These are phyloP conservation scores for Colletotrichum sp. DNA, from an alignment of 2,329 filamentous ascomycete species.

Conservation along the genomic window DNA sequence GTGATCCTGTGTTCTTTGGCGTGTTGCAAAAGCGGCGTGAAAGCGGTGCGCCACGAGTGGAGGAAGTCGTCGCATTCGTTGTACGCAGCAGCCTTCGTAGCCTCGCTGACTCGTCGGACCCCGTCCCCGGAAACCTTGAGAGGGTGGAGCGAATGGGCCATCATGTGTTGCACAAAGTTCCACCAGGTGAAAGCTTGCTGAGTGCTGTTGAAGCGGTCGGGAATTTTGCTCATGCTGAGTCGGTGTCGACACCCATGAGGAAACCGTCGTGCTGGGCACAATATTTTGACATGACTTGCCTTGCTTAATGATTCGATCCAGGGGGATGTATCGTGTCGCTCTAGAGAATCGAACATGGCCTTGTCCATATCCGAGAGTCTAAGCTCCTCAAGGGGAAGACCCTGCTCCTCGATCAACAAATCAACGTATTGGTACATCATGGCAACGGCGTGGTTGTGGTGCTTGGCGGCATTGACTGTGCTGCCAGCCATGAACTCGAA, in stretches of 20 bases:
- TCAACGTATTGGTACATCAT: slow-evolving; percentile 12
- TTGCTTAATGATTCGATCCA: neutral
- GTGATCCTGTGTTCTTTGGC: neutral
- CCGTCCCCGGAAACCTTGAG: neutral
- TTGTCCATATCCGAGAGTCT: neutral
- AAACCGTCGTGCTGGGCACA: neutral
- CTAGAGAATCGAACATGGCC: neutral
- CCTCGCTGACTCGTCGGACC: neutral
- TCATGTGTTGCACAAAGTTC: slow-evolving; percentile 1
- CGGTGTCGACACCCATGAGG: neutral
- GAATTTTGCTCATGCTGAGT: neutral
- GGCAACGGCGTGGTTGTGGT: neutral
- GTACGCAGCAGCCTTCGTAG: neutral
- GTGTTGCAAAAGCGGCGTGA: neutral
- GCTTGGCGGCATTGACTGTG: neutral
- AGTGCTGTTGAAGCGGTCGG: neutral
- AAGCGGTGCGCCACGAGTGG: neutral
- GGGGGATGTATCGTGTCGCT: slow-evolving; percentile 3
- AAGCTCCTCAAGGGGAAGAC: neutral
- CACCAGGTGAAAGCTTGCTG: slow-evolving; percentile 6
- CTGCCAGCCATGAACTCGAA: slow-evolving; percentile 7
- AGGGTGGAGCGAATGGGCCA: slow-evolving; percentile 4
- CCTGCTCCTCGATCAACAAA: neutral
- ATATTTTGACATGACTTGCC: neutral
- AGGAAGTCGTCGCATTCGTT: neutral